Percentiles rank a stretch among this genome's conserved stretches.
Conservation (phyloP, 75 land plant genomes). For the Pseudotsuga menziesii region DNA sequence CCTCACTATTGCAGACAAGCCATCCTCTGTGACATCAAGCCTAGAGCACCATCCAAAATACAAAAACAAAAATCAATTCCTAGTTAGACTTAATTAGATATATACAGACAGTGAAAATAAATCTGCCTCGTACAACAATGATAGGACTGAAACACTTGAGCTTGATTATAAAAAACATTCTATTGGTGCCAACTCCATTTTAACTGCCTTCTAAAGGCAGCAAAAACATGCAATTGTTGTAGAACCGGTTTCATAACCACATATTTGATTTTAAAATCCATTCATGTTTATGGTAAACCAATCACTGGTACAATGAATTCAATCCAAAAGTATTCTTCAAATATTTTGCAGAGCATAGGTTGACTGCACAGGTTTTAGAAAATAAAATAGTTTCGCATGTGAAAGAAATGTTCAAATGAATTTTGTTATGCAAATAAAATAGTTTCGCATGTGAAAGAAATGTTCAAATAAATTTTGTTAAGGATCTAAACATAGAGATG, state of each 20-base stretch:
- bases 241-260: neutral
- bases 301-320: neutral
- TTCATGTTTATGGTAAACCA: no score
- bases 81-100: neutral
- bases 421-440: no score
- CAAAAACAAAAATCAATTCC: neutral
- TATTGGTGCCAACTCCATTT: neutral
- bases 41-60: slow-evolving; percentile 25
- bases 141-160: neutral
- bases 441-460: neutral
- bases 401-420: neutral
- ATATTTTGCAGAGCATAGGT: neutral
- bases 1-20: slow-evolving; percentile 83
- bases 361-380: neutral
- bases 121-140: neutral
- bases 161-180: neutral
- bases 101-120: neutral
- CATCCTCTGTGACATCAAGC: slow-evolving; percentile 70
- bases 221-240: neutral
- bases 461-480: neutral
- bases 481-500: neutral
- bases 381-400: neutral
- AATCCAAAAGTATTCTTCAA: neutral
- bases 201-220: neutral
- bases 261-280: no score